phyloP scores from a whole-genome alignment of 148 eudicot genomes.

The Vaccinium corymbosum region DNA sequence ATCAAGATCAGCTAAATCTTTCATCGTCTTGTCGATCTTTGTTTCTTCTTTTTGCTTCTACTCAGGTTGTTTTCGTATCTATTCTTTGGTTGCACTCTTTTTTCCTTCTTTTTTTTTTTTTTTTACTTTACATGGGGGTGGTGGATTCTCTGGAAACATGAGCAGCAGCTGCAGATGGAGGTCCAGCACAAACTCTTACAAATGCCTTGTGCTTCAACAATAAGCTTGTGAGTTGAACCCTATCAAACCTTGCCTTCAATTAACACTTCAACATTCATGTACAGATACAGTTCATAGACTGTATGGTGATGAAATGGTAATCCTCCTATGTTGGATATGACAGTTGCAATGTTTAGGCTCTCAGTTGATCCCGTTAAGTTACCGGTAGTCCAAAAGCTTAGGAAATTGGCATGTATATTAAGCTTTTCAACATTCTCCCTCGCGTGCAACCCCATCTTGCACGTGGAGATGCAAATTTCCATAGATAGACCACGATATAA shows the following conservation, averaged over 20 bases:
- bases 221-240: constrained; percentile 29
- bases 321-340: too few relatives aligned
- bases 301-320: background rate
- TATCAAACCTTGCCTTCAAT: background rate
- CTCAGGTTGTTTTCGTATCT: constrained; percentile 19
- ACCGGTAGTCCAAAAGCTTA: too few relatives aligned
- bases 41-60: constrained; percentile 17
- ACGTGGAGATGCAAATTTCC: too few relatives aligned
- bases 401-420: too few relatives aligned
- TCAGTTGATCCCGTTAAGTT: too few relatives aligned
- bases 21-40: constrained; percentile 16
- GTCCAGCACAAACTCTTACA: constrained; percentile 23
- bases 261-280: background rate
- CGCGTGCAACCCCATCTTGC: too few relatives aligned
- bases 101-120: background rate
- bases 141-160: background rate
- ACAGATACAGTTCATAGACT: background rate
- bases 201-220: constrained; percentile 45
- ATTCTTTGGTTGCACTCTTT: background rate
- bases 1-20: constrained; percentile 3
- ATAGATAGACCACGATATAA: too few relatives aligned
- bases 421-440: too few relatives aligned
- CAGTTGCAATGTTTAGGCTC: background rate
- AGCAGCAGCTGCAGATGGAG: constrained; percentile 33
- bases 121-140: background rate